Percentiles rank a stretch among this genome's conserved stretches.
Evolutionary conservation across 768 basidiomycete genomes (phyloP).

Genomic region (Gymnopilus dilepis): DNA sequence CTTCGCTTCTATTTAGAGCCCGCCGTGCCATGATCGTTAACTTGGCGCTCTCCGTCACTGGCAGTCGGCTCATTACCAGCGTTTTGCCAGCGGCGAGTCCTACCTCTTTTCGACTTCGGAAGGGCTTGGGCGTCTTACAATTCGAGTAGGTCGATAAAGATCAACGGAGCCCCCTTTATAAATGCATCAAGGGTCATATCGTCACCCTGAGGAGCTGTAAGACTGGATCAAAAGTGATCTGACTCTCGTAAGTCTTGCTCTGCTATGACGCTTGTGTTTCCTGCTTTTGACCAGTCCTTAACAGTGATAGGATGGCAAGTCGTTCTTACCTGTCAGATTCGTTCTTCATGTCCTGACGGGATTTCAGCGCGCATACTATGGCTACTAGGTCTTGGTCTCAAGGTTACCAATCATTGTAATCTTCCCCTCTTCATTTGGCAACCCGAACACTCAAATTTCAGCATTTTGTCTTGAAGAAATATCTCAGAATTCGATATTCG

Average conservation of each 20-base stretch:
- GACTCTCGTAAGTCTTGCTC: constrained; percentile 74
- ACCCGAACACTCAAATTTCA: constrained; percentile 27
- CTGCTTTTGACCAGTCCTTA: constrained; percentile 5
- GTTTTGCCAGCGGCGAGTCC: constrained; percentile 73
- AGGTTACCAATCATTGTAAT: constrained; percentile 1
- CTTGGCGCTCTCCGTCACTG: constrained; percentile 80
- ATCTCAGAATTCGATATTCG: constrained; percentile 27
- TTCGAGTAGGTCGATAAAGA: constrained; percentile 83
- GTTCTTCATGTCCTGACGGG: not conserved
- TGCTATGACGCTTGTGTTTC: not conserved
- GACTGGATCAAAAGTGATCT: constrained; percentile 90
- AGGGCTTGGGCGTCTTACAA: constrained; percentile 15
- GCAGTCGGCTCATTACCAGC: constrained; percentile 84
- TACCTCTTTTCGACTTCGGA: not conserved
- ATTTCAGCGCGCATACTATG: constrained; percentile 49
- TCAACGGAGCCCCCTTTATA: constrained; percentile 80
- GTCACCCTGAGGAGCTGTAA: constrained; percentile 91
- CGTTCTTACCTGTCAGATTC: not conserved
- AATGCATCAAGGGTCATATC: constrained; percentile 86
- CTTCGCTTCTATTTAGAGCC: constrained; percentile 43
- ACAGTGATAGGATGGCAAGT: constrained; percentile 48
- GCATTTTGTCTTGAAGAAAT: constrained; percentile 29
- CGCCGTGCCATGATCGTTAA: constrained; percentile 88
- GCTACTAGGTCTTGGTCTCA: constrained; percentile 35
- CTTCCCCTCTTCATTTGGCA: constrained; percentile 11